Conservation (phyloP, 148 eudicot genomes). For the Rhododendron williamsianum region DNA sequence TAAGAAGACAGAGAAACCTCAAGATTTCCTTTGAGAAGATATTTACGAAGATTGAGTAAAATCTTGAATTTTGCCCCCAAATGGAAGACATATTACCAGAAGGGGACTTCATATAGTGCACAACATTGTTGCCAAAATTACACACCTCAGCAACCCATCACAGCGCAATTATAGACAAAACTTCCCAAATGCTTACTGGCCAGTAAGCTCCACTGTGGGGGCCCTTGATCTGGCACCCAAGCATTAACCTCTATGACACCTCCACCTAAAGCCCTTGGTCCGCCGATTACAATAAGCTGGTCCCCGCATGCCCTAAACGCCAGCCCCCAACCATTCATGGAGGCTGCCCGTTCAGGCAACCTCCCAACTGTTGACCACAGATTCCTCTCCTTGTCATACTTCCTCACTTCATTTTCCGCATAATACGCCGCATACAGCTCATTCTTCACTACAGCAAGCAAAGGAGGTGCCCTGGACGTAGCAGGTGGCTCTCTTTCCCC, state of each 20-base stretch:
- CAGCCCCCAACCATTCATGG: conserved; percentile 40
- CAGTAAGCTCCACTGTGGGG: conserved; percentile 30
- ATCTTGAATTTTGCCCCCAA: conserved; percentile 7
- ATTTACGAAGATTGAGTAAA: conserved; percentile 14
- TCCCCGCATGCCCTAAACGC: conserved; percentile 41
- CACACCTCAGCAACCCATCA: conserved; percentile 37
- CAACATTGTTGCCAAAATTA: background rate
- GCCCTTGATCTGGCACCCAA: conserved; percentile 36
- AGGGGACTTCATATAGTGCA: background rate
- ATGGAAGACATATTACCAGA: background rate
- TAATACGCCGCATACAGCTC: conserved; percentile 32
- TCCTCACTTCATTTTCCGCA: conserved; percentile 30
- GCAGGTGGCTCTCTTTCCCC: conserved; percentile 14
- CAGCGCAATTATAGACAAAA: conserved; percentile 41
- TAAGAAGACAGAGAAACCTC: conserved; percentile 7
- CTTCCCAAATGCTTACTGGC: conserved; percentile 24
- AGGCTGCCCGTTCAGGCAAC: conserved; percentile 31
- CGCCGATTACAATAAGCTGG: conserved; percentile 35
- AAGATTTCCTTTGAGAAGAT: conserved; percentile 10
- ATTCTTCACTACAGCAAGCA: conserved; percentile 34
- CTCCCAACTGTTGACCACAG: conserved; percentile 26
- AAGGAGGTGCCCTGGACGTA: conserved; percentile 31
- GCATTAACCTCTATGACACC: conserved; percentile 30
- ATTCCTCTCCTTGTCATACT: conserved; percentile 22
- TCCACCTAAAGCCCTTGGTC: conserved; percentile 24